Conservation (phyloP, 1,284 basidiomycete genomes). For the Amylostereum chailletii region DNA sequence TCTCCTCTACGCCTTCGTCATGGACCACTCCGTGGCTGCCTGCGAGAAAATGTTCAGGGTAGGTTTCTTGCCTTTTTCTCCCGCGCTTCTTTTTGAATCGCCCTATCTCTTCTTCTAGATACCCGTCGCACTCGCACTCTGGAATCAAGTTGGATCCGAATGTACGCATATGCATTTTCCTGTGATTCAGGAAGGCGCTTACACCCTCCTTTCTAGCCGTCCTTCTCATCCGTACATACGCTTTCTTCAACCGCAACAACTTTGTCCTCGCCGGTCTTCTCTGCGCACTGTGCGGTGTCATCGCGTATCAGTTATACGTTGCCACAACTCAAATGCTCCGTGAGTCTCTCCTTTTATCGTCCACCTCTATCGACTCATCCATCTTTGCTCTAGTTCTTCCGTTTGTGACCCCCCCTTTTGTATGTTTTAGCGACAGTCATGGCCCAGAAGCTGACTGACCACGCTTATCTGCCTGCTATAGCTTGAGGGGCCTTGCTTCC, state of each 20-base stretch:
- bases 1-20: conserved; percentile 62
- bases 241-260: conserved; percentile 71
- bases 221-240: conserved; percentile 72
- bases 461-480: conserved; percentile 13
- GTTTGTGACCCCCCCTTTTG: conserved; percentile 55
- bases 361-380: neutral
- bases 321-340: conserved; percentile 67
- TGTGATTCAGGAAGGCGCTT: conserved; percentile 3
- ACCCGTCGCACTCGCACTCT: conserved; percentile 70
- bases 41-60: conserved; percentile 64
- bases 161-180: conserved; percentile 29
- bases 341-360: conserved; percentile 25
- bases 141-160: conserved; percentile 78
- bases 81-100: conserved; percentile 4
- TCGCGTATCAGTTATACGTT: conserved; percentile 73
- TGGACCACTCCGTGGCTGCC: conserved; percentile 48
- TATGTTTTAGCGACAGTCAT: conserved; percentile 21
- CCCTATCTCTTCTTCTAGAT: conserved; percentile 32
- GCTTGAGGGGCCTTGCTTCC: conserved; percentile 61
- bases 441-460: too few species aligned
- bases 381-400: conserved; percentile 43
- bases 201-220: conserved; percentile 37
- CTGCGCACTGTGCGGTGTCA: conserved; percentile 54
- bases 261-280: conserved; percentile 55
- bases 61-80: conserved; percentile 7